phyloP scores from a whole-genome alignment of 768 basidiomycete species.

The Cystobasidium tubakii region DNA sequence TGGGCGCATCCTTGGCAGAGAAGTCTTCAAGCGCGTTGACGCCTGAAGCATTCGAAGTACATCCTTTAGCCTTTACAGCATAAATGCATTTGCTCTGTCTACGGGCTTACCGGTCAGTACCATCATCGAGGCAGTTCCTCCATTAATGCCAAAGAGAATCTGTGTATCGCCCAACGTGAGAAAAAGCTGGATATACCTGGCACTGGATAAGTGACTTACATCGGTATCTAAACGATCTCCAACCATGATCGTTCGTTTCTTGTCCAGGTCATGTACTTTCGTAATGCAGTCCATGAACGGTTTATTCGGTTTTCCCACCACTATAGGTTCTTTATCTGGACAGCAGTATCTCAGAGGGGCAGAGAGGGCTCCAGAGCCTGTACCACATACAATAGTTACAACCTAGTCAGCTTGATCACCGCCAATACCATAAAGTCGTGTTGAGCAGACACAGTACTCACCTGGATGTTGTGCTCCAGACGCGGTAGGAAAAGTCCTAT shows the following conservation, averaged over 20 bases:
- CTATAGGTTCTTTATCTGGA: conserved; percentile 63
- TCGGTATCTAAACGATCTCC: conserved; percentile 94
- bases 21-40: conserved; percentile 71
- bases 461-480: conserved; percentile 68
- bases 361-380: conserved; percentile 65
- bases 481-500: conserved; percentile 72
- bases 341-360: conserved; percentile 69
- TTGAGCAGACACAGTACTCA: conserved; percentile 42
- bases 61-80: too few relatives aligned
- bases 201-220: conserved; percentile 32
- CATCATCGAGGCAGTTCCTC: conserved; percentile 77
- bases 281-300: conserved; percentile 92
- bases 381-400: background rate
- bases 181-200: too few relatives aligned
- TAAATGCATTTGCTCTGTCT: too few relatives aligned
- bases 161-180: too few relatives aligned
- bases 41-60: conserved; percentile 56
- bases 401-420: too few relatives aligned
- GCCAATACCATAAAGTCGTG: too few relatives aligned
- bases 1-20: conserved; percentile 63
- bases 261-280: conserved; percentile 75
- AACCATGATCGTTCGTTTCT: conserved; percentile 81
- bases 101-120: conserved; percentile 87
- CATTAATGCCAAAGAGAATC: conserved; percentile 81
- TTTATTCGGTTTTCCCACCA: conserved; percentile 82